Evolutionary conservation across 2,329 filamentous ascomycete genomes (phyloP), one percentile per base, ranked within the genome.

Genomic region (Fusarium tanahbumbuense): DNA sequence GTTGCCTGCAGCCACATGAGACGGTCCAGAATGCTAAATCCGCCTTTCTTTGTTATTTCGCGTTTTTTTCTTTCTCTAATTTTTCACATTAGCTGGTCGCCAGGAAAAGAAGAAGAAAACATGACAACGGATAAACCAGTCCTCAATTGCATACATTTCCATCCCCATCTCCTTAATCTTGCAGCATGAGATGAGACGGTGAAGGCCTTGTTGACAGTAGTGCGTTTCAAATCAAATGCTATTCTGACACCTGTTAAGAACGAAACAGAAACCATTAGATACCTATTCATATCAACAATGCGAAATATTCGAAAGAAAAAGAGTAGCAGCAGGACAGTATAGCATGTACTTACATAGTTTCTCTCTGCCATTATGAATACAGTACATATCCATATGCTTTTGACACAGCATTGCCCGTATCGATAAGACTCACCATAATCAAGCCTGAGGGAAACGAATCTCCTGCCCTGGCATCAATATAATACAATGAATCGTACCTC

Each of bases 91-190:
- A 53, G 49, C 23, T 34, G 18, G 34, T 7, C 34, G 23, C 32
- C 6, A 23, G 13, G 16, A 25, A n/a, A 13, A 25, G n/a, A 37
- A 25, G 12, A 10, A 27, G 12, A 56, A 40, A 20, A 27, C 25
- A 32, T 20, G 49, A 50, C 32, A 27, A 23, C 40, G 30, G 25
- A 42, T 20, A 60, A 63, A 40, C 13, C 23, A 28, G 15, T 34
- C 18, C 20, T 22, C 28, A 42, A 48, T 22, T 15, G 59, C 16
- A 37, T 64, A 16, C 23, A 42, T 44, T 13, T 12, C 34, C 22
- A 37, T 64, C 18, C 23, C 32, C 23, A 34, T 57, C 68, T 58
- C 68, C 68, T 69, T 66, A 58, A 69, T 62, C 68, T 44, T 71
- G 68, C 68, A 71, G 61, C 12, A 44, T 41, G 22, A 27, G 18